Percentiles rank a stretch among this genome's conserved stretches.
These are phyloP conservation scores for Komagataella ulmi DNA, from an alignment of 805 yeast genomes.

Conservation along the genomic window DNA sequence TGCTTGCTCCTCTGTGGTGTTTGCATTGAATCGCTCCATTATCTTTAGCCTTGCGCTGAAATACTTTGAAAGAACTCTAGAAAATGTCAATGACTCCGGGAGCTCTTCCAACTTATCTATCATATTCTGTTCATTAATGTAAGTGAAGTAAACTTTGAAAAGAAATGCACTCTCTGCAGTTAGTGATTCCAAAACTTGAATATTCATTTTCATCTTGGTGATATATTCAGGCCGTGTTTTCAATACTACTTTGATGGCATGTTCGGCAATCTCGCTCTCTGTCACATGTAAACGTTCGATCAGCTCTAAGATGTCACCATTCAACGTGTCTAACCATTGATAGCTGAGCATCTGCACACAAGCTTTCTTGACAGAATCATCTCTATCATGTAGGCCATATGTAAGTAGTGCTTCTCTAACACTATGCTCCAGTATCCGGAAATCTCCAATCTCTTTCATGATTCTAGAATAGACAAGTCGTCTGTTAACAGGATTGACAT, in stretches of 20 bases:
- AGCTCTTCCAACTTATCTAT: slow-evolving; percentile 38
- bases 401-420: slow-evolving; percentile 54
- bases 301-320: slow-evolving; percentile 60
- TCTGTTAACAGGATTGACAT: slow-evolving; percentile 58
- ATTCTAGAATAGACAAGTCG: slow-evolving; percentile 27
- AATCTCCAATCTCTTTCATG: background rate
- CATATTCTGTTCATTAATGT: slow-evolving; percentile 42
- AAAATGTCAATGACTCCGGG: background rate
- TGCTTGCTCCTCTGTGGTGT: slow-evolving; percentile 11
- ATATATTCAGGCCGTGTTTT: slow-evolving; percentile 50
- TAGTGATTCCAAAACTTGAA: slow-evolving; percentile 54
- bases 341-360: slow-evolving; percentile 57
- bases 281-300: slow-evolving; percentile 60
- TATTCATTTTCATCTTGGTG: slow-evolving; percentile 43
- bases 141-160: slow-evolving; percentile 50
- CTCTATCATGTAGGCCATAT: slow-evolving; percentile 88
- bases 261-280: slow-evolving; percentile 53
- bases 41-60: background rate
- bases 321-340: slow-evolving; percentile 58
- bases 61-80: slow-evolving; percentile 1
- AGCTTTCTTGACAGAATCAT: slow-evolving; percentile 55
- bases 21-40: slow-evolving; percentile 6
- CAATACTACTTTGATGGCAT: slow-evolving; percentile 53
- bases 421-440: slow-evolving; percentile 28
- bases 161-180: slow-evolving; percentile 68